These are phyloP conservation scores for Peterozyma toletana DNA, from an alignment of 805 yeast genomes.

Conservation along the genomic window DNA sequence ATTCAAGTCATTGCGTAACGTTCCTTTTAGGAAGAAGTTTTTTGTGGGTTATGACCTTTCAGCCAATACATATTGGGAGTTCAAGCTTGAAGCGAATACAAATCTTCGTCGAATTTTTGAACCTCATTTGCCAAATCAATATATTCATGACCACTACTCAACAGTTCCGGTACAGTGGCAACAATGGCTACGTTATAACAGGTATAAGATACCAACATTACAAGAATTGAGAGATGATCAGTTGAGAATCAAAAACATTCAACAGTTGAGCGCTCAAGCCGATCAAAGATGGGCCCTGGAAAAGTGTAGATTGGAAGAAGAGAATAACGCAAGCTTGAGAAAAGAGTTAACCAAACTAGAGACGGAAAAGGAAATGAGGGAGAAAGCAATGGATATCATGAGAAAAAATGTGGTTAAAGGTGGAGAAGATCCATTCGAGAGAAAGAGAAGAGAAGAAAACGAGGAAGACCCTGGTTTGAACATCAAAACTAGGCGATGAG, in stretches of 20 bases:
- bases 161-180: conserved; percentile 69
- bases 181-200: conserved; percentile 70
- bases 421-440: no score
- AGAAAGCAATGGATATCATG: neutral
- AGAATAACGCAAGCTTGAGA: conserved; percentile 12
- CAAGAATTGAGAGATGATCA: conserved; percentile 56
- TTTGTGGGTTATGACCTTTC: conserved; percentile 70
- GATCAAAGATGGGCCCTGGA: conserved; percentile 30
- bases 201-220: conserved; percentile 53
- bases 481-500: no score
- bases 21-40: conserved; percentile 66
- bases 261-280: conserved; percentile 39
- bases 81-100: conserved; percentile 43
- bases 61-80: conserved; percentile 86
- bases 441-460: no score
- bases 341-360: conserved; percentile 15
- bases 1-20: conserved; percentile 53
- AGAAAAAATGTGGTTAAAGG: neutral
- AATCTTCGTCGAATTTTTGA: conserved; percentile 59
- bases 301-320: conserved; percentile 12
- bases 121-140: conserved; percentile 38
- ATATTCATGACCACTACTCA: conserved; percentile 50
- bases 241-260: conserved; percentile 44
- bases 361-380: conserved; percentile 3
- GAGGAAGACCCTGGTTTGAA: no score